Base-by-base conservation (phyloP, 2,329 filamentous ascomycete species). In the Colletotrichum endophyticum region DNA sequence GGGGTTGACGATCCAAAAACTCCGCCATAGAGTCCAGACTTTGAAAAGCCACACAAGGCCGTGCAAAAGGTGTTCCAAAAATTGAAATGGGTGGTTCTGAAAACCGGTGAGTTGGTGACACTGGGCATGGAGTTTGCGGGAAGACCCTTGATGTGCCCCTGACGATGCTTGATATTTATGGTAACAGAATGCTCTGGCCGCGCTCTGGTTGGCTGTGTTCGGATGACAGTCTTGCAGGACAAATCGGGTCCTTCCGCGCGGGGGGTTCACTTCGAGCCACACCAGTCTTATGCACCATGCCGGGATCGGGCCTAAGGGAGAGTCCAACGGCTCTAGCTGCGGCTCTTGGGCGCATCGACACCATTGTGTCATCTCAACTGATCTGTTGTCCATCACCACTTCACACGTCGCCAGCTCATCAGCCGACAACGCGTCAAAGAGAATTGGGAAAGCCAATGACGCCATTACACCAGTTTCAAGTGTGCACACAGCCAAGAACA, bases 211-310 rank as follows among this genome's bases (percentile, higher is more conserved):
- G 74, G 74, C 28, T 30, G 11, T 25, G 32, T 19, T 76, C 15
- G 64, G 74, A 76, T 66, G 70, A 70, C 70, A 66, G 34, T 61
- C 25, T 4, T 44, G 44, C 19, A 32, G 39, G 28, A 72, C 74
- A 67, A 76, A 73, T 76, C 70, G 73, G 73, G 70, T 73, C 25
- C 25, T 76, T 76, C 64, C 73, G 73, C 70, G 70, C 59, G 70
- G 63, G 73, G 59, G 19, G n/a, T 25, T 34, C 44, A 5, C 19
- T 25, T 12, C 3, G 66, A 56, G 27, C 53, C 70, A 68, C 73
- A 75, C 63, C 62, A 56, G 30, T 64, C 59, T 75, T 34, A 61
- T 39, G 70, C 71, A 66, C 44, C 49, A 73, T 74, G 32, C 66
- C 72, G 57, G 70, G 49, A 67, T 66, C 61, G 64, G 64, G 39